Evolutionary conservation across 805 yeast genomes (phyloP), one percentile per base, ranked within the genome.

Genomic region (Barnettozyma botsteinii): DNA sequence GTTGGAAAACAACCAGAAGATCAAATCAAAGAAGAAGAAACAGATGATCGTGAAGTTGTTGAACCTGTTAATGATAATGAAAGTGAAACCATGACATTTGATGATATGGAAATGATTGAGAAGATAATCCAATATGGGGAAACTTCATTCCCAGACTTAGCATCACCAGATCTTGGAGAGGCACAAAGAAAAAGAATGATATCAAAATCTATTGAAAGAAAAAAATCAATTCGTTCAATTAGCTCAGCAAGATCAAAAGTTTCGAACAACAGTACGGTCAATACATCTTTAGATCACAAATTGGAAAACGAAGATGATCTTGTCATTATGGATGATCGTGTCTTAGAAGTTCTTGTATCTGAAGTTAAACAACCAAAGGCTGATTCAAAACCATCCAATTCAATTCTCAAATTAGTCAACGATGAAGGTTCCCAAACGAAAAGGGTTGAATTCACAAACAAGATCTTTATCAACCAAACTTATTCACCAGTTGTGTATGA

Each of bases 401-500:
- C 38, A 11, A 21, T 18, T 4, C 7, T 10, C 14, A 24, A 14
- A 27, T n/a, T 13, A 18, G 13, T 10, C 3, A 28, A 26, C 17
- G 12, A 15, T 27, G 19, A 28, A 9, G 12, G 14, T 19, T 4
- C 11, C 2, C 15, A 1, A 4, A 29, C 18, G 14, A 62, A 64
- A 40, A 55, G 51, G 38, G 76, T 70, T 14, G 50, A 46, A 32
- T 79, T 79, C 50, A 65, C 76, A 8, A 67, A 72, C 41, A 64
- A 65, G 43, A 62, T 77, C 26, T 63, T 52, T 35, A 65, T 76
- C 33, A 72, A 72, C 46, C 74, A 73, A 38, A 77, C 85, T 1
- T 71, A 65, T 48, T 67, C 81, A 1, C 62, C 78, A 4, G 59
- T 60, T 10, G 57, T 65, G 47, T 80, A 80, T 54, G 72, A 75